A percentile compares a stretch with the other conserved stretches of the same genome.
phyloP scores from a whole-genome alignment of 768 basidiomycete genomes.

The Lactifluus echinatus region DNA sequence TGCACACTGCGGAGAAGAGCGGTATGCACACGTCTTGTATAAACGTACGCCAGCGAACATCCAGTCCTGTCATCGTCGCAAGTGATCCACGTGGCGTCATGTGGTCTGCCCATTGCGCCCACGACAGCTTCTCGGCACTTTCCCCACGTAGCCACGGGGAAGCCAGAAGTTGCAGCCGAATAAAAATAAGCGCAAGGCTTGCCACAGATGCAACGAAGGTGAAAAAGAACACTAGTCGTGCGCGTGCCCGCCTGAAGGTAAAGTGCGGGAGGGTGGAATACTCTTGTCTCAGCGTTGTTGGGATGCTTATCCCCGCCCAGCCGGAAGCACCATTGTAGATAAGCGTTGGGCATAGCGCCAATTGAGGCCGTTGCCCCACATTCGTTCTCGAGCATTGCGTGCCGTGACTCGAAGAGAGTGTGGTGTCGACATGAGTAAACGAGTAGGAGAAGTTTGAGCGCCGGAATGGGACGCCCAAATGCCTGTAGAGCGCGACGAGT shows the following conservation, averaged over 20 bases:
- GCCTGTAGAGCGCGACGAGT: constrained; percentile 57
- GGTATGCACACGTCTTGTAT: constrained; percentile 47
- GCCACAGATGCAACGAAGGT: constrained; percentile 37
- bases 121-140: constrained; percentile 29
- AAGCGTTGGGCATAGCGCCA: constrained; percentile 32
- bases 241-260: neutral
- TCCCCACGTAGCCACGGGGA: constrained; percentile 25
- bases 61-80: constrained; percentile 37
- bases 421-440: constrained; percentile 42
- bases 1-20: constrained; percentile 66
- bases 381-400: neutral
- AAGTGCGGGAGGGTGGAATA: constrained; percentile 22
- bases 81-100: constrained; percentile 36
- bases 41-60: constrained; percentile 45
- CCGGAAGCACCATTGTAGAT: constrained; percentile 63
- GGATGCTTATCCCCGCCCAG: constrained; percentile 43
- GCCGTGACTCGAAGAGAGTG: constrained; percentile 23
- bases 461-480: constrained; percentile 49
- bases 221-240: constrained; percentile 23
- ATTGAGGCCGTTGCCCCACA: constrained; percentile 20
- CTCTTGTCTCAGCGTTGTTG: constrained; percentile 24
- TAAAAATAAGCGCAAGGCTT: constrained; percentile 29
- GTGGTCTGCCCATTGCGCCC: constrained; percentile 40
- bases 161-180: constrained; percentile 23
- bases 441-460: constrained; percentile 60